These are phyloP conservation scores for Pyricularia pennisetigena DNA, from an alignment of 2,329 filamentous ascomycete species.

Conservation along the genomic window DNA sequence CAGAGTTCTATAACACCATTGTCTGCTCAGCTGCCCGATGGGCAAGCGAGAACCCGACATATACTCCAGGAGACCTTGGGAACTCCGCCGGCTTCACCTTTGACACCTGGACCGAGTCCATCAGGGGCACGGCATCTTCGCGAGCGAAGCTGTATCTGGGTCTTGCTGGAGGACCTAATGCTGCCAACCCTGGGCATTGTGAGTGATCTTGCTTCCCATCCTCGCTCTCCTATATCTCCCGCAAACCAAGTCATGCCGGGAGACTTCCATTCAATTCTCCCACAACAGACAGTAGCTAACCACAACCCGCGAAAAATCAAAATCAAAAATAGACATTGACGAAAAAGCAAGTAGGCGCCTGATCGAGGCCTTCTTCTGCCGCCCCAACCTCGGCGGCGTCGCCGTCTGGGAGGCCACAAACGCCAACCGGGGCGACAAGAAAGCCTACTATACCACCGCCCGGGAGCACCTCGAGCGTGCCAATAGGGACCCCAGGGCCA, in stretches of 20 bases:
- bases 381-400: conserved; percentile 31
- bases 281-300: not conserved
- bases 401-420: conserved; percentile 33
- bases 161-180: conserved; percentile 22
- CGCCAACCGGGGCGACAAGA: conserved; percentile 1
- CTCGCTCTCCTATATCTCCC: too few species aligned
- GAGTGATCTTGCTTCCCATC: too few species aligned
- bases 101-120: conserved; percentile 26
- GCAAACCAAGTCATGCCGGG: too few species aligned
- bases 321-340: conserved; percentile 16
- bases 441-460: not conserved
- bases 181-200: conserved; percentile 20
- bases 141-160: conserved; percentile 35
- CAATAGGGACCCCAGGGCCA: not conserved
- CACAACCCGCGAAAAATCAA: not conserved
- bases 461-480: not conserved
- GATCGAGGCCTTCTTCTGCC: conserved; percentile 26
- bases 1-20: conserved; percentile 37
- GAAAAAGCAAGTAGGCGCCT: conserved; percentile 20
- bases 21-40: conserved; percentile 20
- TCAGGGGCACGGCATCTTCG: conserved; percentile 24
- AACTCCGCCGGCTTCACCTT: conserved; percentile 28
- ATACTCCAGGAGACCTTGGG: conserved; percentile 14
- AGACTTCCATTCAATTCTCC: too few species aligned
- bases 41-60: conserved; percentile 20